Conservation (phyloP, 169 alveolate species). For the Cyclospora cayetanensis region DNA sequence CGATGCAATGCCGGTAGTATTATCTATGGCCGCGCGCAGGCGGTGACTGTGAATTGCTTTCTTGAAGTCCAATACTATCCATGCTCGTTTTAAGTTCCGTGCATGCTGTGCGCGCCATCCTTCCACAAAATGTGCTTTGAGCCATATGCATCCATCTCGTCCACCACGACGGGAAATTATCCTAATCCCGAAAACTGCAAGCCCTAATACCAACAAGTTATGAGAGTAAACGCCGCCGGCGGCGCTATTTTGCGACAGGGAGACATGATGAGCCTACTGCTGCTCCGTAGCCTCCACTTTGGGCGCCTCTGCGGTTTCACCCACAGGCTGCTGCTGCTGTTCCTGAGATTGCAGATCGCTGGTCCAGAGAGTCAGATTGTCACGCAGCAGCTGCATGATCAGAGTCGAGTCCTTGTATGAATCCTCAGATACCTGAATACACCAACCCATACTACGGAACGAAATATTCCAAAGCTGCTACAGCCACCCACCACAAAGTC, state of each 20-base stretch:
- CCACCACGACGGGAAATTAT: neutral
- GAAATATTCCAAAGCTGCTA: neutral
- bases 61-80: slow-evolving; percentile 30
- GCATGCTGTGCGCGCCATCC: slow-evolving; percentile 57
- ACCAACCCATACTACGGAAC: no score
- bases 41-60: slow-evolving; percentile 12
- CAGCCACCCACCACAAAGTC: neutral
- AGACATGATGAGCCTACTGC: slow-evolving; percentile 60
- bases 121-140: neutral
- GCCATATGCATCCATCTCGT: no score
- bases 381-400: slow-evolving; percentile 94
- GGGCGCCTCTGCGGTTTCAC: slow-evolving; percentile 61
- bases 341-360: slow-evolving; percentile 83
- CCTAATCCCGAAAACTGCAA: slow-evolving; percentile 11
- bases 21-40: slow-evolving; percentile 51
- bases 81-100: slow-evolving; percentile 10
- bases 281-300: slow-evolving; percentile 66
- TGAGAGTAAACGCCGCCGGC: slow-evolving; percentile 21
- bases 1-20: slow-evolving; percentile 51
- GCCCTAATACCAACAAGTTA: slow-evolving; percentile 22
- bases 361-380: slow-evolving; percentile 94
- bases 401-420: slow-evolving; percentile 94
- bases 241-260: slow-evolving; percentile 23
- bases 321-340: slow-evolving; percentile 70
- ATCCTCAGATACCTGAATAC: slow-evolving; percentile 85